Evolutionary conservation across 1,139 yeast genomes (phyloP), one percentile per base, ranked within the genome.

Genomic region (Debaryomyces sp.): DNA sequence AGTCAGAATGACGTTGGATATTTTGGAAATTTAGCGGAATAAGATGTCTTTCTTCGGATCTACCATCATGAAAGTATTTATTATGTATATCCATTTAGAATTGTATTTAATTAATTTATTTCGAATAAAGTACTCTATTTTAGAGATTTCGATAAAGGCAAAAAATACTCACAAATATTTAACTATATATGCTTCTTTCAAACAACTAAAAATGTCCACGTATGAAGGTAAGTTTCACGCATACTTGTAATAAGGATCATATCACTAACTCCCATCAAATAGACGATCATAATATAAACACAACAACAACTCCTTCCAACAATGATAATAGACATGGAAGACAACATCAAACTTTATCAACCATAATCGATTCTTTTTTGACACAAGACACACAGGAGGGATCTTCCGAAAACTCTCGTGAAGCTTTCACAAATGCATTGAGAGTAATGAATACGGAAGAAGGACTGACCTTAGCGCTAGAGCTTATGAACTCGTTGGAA

Each of bases 211-310:
- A 38, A 72, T 72, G 77, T 68, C 77, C 15, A 71, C 71, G 27
- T 72, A 75, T 61, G 79, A 75, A 67, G 74, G 80, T 73, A 71
- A 32, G 78, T 64, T 36, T 12, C 15, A 15, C 13, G 3, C 8
- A 26, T 22, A 30, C 18, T 9, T 18, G 23, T 27, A 15, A 17
- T 7, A 10, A n/a, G 26, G 23, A 5, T 4, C 32, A 27, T 22
- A 10, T 3, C 47, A 61, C 71, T 66, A 63, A 68, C 68, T 21
- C 6, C 15, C 10, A n/a, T n/a, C 5, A 3, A 24, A 24, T 44
- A 70, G 76, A 63, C 46, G 76, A 71, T 49, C 76, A 71, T 50
- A 70, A 70, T 47, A 57, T 71, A 22, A 42, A 54, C 42, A 37
- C 49, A 17, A 41, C 18, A n/a, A 36, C 49, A 17, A 44, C 13